Conservation (phyloP, 305 asterid species). For the Rubia peregrina region DNA sequence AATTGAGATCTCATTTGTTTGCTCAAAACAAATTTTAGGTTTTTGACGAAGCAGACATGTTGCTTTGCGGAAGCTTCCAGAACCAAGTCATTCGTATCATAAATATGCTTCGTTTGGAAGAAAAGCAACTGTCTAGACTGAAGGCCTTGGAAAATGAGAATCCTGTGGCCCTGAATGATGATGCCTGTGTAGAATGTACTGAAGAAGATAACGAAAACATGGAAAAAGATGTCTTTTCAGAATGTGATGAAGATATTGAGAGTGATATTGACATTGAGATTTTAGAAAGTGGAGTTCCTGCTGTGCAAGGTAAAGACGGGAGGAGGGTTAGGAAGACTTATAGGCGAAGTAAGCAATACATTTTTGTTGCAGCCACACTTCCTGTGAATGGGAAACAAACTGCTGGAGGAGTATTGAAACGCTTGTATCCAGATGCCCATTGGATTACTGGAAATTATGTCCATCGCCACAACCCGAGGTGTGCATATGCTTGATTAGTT, state of each 20-base stretch:
- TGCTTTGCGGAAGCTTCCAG: conserved; percentile 93
- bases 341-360: conserved; percentile 83
- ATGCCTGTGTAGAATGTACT: conserved; percentile 24
- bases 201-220: conserved; percentile 33
- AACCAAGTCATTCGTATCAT: conserved; percentile 88
- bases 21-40: conserved; percentile 40
- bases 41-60: conserved; percentile 96
- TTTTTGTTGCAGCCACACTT: conserved; percentile 95
- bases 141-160: conserved; percentile 27
- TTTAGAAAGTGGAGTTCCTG: conserved; percentile 28
- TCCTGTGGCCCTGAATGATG: conserved; percentile 22
- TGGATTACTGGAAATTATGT: conserved; percentile 92
- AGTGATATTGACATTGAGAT: conserved; percentile 27
- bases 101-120: conserved; percentile 89
- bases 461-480: conserved; percentile 94
- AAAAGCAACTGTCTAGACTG: conserved; percentile 66
- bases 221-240: conserved; percentile 23
- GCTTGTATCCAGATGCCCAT: conserved; percentile 78
- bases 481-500: conserved; percentile 26
- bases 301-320: conserved; percentile 56
- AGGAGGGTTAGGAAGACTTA: conserved; percentile 73
- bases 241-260: conserved; percentile 31
- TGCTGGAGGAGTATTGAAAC: conserved; percentile 79
- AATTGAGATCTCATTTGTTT: conserved; percentile 5
- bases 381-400: conserved; percentile 87